phyloP scores from a whole-genome alignment of 2,329 filamentous ascomycete species.

The Phyllosticta capitalensis region DNA sequence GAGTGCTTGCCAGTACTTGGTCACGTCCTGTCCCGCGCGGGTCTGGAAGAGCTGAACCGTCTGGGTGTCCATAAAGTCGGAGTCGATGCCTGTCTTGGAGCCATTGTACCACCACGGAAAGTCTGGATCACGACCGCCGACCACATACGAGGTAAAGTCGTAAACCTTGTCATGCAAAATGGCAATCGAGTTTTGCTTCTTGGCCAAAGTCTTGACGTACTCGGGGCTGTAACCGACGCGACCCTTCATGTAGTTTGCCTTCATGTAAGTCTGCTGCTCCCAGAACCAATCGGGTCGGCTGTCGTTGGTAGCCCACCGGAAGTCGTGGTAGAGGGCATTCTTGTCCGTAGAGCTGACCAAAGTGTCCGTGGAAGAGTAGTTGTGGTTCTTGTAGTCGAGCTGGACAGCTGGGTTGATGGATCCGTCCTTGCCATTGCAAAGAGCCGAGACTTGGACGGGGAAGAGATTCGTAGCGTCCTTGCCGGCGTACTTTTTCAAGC shows the following conservation, averaged over 20 bases:
- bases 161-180: slow-evolving; percentile 75
- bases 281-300: slow-evolving; percentile 84
- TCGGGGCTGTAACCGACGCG: slow-evolving; percentile 71
- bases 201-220: slow-evolving; percentile 64
- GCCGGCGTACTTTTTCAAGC: slow-evolving; percentile 73
- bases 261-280: slow-evolving; percentile 74
- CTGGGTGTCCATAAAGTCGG: slow-evolving; percentile 70
- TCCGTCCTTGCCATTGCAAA: slow-evolving; percentile 71
- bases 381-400: slow-evolving; percentile 71
- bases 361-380: slow-evolving; percentile 58
- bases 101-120: slow-evolving; percentile 20
- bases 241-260: slow-evolving; percentile 73
- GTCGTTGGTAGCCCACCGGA: slow-evolving; percentile 75
- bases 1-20: slow-evolving; percentile 70
- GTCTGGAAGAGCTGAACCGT: slow-evolving; percentile 70
- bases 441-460: slow-evolving; percentile 84
- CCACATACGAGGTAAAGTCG: slow-evolving; percentile 75
- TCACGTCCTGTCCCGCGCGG: slow-evolving; percentile 68
- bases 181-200: slow-evolving; percentile 58
- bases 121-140: slow-evolving; percentile 54
- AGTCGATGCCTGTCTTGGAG: slow-evolving; percentile 29
- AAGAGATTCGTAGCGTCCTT: slow-evolving; percentile 81
- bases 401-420: slow-evolving; percentile 63
- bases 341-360: slow-evolving; percentile 57
- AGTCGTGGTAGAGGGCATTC: slow-evolving; percentile 83